Conservation (phyloP, 176 grass and related monocot species). For the Dendrocalamus sinicus region DNA sequence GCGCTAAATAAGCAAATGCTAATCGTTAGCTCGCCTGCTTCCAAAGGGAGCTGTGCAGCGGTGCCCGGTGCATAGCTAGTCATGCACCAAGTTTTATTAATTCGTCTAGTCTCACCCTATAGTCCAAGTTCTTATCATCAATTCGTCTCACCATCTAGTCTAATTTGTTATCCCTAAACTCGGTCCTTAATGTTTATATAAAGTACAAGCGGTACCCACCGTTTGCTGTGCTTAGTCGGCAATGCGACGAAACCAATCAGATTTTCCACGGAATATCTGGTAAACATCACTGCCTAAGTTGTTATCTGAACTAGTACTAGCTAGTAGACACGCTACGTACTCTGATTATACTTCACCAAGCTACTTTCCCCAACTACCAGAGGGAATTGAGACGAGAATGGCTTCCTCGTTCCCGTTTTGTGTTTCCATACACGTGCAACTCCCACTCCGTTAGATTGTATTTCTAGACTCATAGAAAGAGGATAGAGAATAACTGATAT, state of each 20-base stretch:
- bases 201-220: neutral
- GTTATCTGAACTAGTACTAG: neutral
- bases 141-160: neutral
- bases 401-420: no score
- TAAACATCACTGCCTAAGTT: neutral
- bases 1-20: no score
- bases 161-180: neutral
- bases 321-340: neutral
- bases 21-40: neutral
- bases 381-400: no score
- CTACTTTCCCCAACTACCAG: no score
- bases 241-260: neutral
- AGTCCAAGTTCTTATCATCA: neutral
- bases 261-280: neutral
- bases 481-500: no score
- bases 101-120: neutral
- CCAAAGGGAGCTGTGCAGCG: neutral
- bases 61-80: neutral
- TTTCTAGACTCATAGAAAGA: no score
- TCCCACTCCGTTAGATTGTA: no score
- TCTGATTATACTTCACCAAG: neutral
- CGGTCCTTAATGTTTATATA: neutral
- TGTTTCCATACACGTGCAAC: no score
- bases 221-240: neutral
- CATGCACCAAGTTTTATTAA: neutral